Conservation (phyloP, 306 rosid species). For the Astragalus glycyphyllos region DNA sequence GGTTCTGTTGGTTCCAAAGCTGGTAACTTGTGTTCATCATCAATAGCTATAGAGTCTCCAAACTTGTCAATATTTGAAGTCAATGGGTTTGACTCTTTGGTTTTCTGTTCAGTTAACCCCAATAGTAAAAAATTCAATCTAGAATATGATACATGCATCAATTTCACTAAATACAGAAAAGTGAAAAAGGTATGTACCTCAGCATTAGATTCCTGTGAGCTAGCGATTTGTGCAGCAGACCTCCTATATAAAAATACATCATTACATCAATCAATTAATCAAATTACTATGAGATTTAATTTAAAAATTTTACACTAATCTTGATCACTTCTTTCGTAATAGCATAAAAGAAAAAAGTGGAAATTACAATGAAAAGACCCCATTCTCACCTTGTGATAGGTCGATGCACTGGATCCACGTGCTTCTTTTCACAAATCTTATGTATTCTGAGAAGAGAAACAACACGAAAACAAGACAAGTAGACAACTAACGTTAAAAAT, state of each 20-base stretch:
- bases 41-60: conserved; percentile 71
- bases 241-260: conserved; percentile 49
- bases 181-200: conserved; percentile 54
- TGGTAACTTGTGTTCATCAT: conserved; percentile 66
- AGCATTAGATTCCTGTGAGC: conserved; percentile 47
- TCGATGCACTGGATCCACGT: conserved; percentile 81
- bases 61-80: conserved; percentile 56
- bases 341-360: background rate
- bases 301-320: conserved; percentile 35
- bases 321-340: conserved; percentile 13
- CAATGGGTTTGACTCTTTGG: no score
- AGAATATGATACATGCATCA: background rate
- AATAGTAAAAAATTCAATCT: no score
- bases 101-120: conserved; percentile 54
- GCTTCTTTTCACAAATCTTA: conserved; percentile 74
- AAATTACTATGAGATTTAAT: background rate
- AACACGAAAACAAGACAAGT: conserved; percentile 2
- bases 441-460: conserved; percentile 53
- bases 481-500: background rate
- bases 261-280: background rate
- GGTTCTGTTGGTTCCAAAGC: conserved; percentile 58
- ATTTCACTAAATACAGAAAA: conserved; percentile 36
- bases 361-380: background rate
- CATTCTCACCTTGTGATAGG: conserved; percentile 80
- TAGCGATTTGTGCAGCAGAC: conserved; percentile 79